Evolutionary conservation across 352 stramenopile species (phyloP), one percentile per base, ranked within the genome.

Genomic region (Phytophthora pisi): DNA sequence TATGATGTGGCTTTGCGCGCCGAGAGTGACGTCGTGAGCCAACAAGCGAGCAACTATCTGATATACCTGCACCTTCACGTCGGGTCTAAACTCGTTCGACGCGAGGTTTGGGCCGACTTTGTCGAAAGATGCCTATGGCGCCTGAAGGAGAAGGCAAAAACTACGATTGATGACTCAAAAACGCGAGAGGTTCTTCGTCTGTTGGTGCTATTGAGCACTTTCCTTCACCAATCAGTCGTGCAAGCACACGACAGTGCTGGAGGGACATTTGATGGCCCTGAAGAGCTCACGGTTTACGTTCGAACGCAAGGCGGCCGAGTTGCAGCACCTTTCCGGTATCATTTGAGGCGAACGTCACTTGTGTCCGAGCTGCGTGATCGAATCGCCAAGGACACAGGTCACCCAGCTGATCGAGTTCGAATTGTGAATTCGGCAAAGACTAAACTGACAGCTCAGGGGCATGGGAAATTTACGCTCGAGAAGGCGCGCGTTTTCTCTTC

Each of bases 11-110:
- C 76, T 30, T 46, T 91, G 24, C 65, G 60, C 2, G 75, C 78
- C 10, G 62, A 80, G 23, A 68, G 70, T 36, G 77, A 81, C 23
- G 51, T 50, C 11, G 79, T 91, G 15, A 84, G 70, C 62, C 62
- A 85, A 30, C 68, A 85, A 70, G 83, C 81, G 26, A 79, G 61
- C 34, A 86, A 91, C 62, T 91, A 91, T 53, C 38, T 92, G 42
- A 89, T 92, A 13, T 89, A 88, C 50, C 66, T 92, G 38, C 79
- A 89, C 16, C 76, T 90, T 55, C 82, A 92, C 23, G 75, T 91
- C 6, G 82, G 83, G 1, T 85, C 77, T 28, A 91, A 92, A 46
- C 78, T 91, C 13, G 78, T 88, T 42, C 84, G 83, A 4, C 79
- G 76, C 18, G 84, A 92, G 43, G 81, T 91, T 5, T 92, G 84